phyloP scores from a whole-genome alignment of 345 rosid genomes.

The Camelina hispida region DNA sequence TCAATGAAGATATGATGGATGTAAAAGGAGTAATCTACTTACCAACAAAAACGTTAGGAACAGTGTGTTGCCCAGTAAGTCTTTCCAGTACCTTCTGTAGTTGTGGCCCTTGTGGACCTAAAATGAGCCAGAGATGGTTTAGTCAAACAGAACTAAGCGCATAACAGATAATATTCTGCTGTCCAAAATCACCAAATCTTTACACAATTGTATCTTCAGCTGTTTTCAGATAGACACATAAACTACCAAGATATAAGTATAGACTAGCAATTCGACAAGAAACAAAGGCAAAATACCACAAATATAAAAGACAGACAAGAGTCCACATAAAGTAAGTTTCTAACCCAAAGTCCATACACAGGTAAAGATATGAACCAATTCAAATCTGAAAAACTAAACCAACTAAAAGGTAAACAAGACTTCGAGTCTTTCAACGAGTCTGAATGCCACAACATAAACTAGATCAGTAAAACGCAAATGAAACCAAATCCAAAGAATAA shows the following conservation, averaged over 20 bases:
- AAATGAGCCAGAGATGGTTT: slow-evolving; percentile 13
- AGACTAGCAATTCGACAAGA: slow-evolving; percentile 17
- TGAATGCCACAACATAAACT: slow-evolving; percentile 13
- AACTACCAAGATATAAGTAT: not conserved
- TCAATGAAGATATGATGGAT: not conserved
- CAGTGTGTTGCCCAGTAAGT: slow-evolving; percentile 91
- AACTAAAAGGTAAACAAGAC: not conserved
- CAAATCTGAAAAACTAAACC: not conserved
- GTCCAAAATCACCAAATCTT: slow-evolving; percentile 6
- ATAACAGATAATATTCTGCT: not conserved
- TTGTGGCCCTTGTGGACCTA: slow-evolving; percentile 96
- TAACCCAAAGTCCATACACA: not conserved
- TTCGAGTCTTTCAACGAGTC: not conserved
- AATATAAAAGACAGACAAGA: slow-evolving; percentile 9
- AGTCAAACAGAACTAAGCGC: not conserved
- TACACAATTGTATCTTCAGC: slow-evolving; percentile 9
- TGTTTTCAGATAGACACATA: not conserved
- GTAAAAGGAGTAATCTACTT: slow-evolving; percentile 20
- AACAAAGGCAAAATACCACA: not conserved
- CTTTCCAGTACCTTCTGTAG: slow-evolving; percentile 81
- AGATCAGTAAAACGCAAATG: not conserved
- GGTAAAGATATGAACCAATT: not conserved
- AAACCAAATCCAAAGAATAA: slow-evolving; percentile 15
- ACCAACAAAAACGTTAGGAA: slow-evolving; percentile 97
- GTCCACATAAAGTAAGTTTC: not conserved